Percentiles rank a stretch among this genome's conserved stretches.
Evolutionary conservation across 352 stramenopile genomes (phyloP).

Genomic region (Sclerospora graminicola): DNA sequence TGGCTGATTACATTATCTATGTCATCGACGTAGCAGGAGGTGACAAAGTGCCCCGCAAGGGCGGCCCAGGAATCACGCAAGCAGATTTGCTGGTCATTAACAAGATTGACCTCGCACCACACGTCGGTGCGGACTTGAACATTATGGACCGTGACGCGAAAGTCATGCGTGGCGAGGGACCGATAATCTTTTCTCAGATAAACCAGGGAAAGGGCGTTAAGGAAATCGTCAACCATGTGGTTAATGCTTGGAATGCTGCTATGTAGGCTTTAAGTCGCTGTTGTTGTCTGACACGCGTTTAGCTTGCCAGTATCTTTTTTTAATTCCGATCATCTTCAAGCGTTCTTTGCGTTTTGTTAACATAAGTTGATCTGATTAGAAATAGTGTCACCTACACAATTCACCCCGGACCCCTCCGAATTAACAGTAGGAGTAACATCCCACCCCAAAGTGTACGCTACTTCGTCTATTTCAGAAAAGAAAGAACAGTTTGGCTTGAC

Average conservation of each 20-base stretch:
- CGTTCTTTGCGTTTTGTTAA: no score
- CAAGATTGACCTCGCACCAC: conserved; percentile 96
- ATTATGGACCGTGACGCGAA: conserved; percentile 94
- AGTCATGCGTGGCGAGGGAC: conserved; percentile 89
- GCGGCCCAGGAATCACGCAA: conserved; percentile 95
- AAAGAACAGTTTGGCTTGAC: no score
- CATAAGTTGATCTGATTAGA: no score
- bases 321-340: no score
- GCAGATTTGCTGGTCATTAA: conserved; percentile 97
- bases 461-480: no score
- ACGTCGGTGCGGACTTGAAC: conserved; percentile 89
- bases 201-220: conserved; percentile 85
- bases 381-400: no score
- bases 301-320: no score
- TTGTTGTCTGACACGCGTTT: no score
- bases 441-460: no score
- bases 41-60: conserved; percentile 97
- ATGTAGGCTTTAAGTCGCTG: no score
- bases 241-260: conserved; percentile 22
- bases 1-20: conserved; percentile 98
- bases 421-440: no score
- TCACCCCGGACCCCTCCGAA: no score
- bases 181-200: conserved; percentile 94
- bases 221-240: conserved; percentile 86
- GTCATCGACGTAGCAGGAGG: conserved; percentile 98